Evolutionary conservation across 352 stramenopile genomes (phyloP), one percentile per base, ranked within the genome.

Genomic region (Peronospora destructor): DNA sequence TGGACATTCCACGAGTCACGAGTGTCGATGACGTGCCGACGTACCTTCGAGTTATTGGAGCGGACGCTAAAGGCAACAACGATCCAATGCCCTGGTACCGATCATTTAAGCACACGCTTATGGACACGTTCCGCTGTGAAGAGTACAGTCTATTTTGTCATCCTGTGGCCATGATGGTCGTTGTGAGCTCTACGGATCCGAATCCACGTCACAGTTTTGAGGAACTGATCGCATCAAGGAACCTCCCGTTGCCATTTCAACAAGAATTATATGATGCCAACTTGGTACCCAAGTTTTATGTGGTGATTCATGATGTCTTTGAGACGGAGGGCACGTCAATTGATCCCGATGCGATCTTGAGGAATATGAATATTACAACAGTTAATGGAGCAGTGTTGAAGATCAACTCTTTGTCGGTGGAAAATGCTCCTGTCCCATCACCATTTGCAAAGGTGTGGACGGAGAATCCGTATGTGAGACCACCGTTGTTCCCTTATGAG

Each of bases 251-350:
- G 0, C 64, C 73, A 12, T 94, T 94, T 46, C 66, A 81, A 10
- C 64, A 86, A 47, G 83, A 78, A 6, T 49, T 91, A 2, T 95
- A 93, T 49, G 84, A 94, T 50, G 56, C 71, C 4, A 82, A 73
- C 26, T 48, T 95, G 10, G 51, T 71, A 8, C 75, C 84, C 11
- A 90, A 92, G 52, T 94, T 88, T 48, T 95, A 89, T 54, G 54
- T 96, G n/a, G 69, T 96, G 12, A 33, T 96, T 19, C 87, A 96
- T 45, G 87, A 96, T 57, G 56, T 77, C 4, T 50, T 69, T 29
- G 80, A 95, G 61, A 87, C 82, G 1, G 65, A 84, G 9, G 75
- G 77, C 25, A 93, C 82, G 26, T 73, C 69, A 0, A 93, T 93
- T 32, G 82, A 93, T 56, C 68, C 79, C 7, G 77, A 88, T 10